Evolutionary conservation across 106 monocot species (phyloP), one percentile per base, ranked within the genome.

Genomic region (Dioscorea dumetorum): DNA sequence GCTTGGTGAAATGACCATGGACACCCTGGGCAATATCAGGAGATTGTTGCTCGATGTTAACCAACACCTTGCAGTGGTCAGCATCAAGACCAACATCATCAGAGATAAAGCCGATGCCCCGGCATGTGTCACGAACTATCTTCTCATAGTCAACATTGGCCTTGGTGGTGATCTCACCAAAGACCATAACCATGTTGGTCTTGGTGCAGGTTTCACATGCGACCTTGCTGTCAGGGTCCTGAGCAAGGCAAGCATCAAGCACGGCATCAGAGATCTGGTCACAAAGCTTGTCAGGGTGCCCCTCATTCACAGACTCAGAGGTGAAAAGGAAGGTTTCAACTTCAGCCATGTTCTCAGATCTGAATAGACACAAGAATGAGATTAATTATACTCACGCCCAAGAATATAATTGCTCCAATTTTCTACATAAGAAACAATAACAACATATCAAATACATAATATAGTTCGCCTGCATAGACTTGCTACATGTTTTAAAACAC

Each of bases 191-290:
- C 77, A 78, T 78, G 77, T 78, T 78, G 58, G 77, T 78, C 66
- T 78, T 78, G 49, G 77, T 71, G 77, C 78, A 78, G 61, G 78
- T 78, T 68, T 78, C 78, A n/a, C 78, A 78, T 4, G 78, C 78
- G 41, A 78, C 78, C 72, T 78, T 78, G 78, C 78, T 78, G 72
- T 78, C 78, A 16, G 78, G 73, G 62, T 78, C 78, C 78, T 78
- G 68, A 15, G 78, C 63, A 17, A 79, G 79, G 73, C 79, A 79
- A 32, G 79, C 79, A 64, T 79, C 79, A 6, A 78, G 78, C 20
- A 78, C 68, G 1, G 78, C 78, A 48, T 78, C 78, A 8, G 78
- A 78, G 78, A 79, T 59, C 72, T 79, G 79, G 69, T 79, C 79
- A 18, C 79, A 79, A 58, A 79, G 73, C 72, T 79, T 79, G 73